Conservation (phyloP, 139 green algal genomes). For the Chlamydomonas sp. region DNA sequence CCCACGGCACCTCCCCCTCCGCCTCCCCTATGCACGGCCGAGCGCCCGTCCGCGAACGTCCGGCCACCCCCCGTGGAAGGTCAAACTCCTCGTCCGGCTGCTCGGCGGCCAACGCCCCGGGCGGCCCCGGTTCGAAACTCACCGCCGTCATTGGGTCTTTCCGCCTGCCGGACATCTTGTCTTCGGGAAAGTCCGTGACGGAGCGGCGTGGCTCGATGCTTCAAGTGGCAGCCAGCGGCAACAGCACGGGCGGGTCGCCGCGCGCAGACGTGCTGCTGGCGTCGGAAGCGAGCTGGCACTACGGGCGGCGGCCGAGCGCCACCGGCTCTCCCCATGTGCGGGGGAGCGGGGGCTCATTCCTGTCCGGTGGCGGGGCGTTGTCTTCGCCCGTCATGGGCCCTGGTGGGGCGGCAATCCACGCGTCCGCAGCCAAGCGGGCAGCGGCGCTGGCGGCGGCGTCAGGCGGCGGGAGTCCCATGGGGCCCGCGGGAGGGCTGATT, state of each 20-base stretch:
- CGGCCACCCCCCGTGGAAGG: constrained; percentile 1
- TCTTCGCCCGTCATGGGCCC: not conserved
- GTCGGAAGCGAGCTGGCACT: not conserved
- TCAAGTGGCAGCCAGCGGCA: not conserved
- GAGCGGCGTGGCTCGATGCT: not conserved
- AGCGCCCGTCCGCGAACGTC: constrained; percentile 11
- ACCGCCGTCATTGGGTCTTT: constrained; percentile 8
- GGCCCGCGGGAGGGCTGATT: too few species aligned
- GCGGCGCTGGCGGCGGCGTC: not conserved
- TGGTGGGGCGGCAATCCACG: constrained; percentile 12
- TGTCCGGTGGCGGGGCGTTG: not conserved
- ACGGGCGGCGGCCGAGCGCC: not conserved
- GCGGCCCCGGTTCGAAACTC: not conserved
- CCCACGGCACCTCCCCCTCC: not conserved
- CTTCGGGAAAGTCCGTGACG: not conserved
- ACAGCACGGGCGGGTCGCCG: not conserved
- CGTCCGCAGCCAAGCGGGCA: not conserved
- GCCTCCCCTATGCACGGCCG: not conserved
- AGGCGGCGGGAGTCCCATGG: not conserved
- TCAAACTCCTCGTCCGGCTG: not conserved
- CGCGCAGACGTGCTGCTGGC: not conserved
- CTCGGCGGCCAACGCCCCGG: not conserved
- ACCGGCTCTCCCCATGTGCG: not conserved
- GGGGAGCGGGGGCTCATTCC: not conserved
- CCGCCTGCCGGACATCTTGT: constrained; percentile 10